These are phyloP conservation scores for Magnaporthiopsis incrustans DNA, from an alignment of 2,329 filamentous ascomycete genomes.

Conservation along the genomic window DNA sequence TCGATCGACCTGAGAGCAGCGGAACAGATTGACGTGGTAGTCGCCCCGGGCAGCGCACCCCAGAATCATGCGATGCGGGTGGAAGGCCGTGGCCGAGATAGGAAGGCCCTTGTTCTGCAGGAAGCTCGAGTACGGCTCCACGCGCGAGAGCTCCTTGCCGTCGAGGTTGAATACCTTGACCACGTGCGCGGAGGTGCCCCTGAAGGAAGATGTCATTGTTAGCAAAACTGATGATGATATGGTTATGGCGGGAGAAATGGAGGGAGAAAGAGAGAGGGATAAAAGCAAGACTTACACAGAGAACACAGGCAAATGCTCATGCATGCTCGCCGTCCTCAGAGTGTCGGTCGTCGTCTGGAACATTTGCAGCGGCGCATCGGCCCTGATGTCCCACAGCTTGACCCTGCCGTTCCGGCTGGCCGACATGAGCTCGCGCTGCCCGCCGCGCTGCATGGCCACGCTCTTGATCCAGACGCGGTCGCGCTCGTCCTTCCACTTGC, in stretches of 20 bases:
- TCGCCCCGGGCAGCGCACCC: conserved; percentile 82
- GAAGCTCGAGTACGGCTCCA: conserved; percentile 88
- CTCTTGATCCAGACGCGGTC: conserved; percentile 88
- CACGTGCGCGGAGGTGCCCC: conserved; percentile 77
- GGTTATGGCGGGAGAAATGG: background rate
- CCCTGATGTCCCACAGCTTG: conserved; percentile 91
- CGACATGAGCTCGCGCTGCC: conserved; percentile 81
- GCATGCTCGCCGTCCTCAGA: conserved; percentile 78
- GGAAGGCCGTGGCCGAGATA: conserved; percentile 86
- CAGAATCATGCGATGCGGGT: conserved; percentile 87
- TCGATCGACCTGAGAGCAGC: conserved; percentile 45
- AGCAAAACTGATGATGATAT: background rate
- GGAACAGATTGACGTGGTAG: conserved; percentile 83
- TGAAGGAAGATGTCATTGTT: conserved; percentile 31
- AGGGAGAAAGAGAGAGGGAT: background rate
- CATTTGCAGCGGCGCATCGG: conserved; percentile 67
- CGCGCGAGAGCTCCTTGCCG: conserved; percentile 67
- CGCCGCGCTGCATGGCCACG: conserved; percentile 93
- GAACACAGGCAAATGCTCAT: conserved; percentile 95
- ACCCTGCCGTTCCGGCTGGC: conserved; percentile 91
- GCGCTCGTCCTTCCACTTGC: conserved; percentile 88
- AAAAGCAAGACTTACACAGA: conserved; percentile 59
- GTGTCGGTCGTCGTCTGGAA: conserved; percentile 70
- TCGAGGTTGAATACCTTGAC: conserved; percentile 92
- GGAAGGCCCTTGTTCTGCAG: conserved; percentile 71